Percentiles rank a stretch among this genome's conserved stretches.
Evolutionary conservation across 176 grass and related monocot species (phyloP).

Genomic region (Rhipidocladum racemiflorum): DNA sequence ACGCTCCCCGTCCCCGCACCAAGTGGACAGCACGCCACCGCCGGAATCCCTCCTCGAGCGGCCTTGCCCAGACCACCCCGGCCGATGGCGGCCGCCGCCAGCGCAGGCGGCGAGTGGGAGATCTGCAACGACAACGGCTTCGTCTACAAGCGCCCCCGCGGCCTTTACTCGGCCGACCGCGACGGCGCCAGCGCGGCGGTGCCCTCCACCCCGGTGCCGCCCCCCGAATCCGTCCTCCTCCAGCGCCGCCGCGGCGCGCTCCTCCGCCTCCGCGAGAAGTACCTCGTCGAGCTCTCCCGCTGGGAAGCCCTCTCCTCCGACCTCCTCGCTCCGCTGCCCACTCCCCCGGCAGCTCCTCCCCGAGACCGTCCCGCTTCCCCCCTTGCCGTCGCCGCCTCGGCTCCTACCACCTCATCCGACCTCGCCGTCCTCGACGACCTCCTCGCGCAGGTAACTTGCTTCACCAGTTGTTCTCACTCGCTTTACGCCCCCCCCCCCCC

Average conservation of each 20-base stretch:
- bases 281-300: constrained; percentile 38
- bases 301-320: constrained; percentile 53
- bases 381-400: background rate
- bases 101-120: constrained; percentile 32
- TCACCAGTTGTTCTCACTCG: background rate
- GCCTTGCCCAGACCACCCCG: background rate
- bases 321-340: background rate
- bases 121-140: constrained; percentile 54
- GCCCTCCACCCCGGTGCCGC: background rate
- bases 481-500: no score
- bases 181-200: background rate
- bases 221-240: constrained; percentile 18
- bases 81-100: constrained; percentile 3
- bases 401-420: background rate
- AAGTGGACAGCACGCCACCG: background rate
- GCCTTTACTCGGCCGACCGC: background rate
- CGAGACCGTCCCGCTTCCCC: background rate
- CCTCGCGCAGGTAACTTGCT: constrained; percentile 24
- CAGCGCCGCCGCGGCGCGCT: constrained; percentile 41
- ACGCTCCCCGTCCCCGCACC: background rate
- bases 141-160: constrained; percentile 58
- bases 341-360: background rate
- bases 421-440: constrained; percentile 22
- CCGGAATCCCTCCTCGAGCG: background rate
- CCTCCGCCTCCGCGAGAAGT: constrained; percentile 46